These are phyloP conservation scores for Exophiala alcalophila DNA, from an alignment of 2,329 filamentous ascomycete genomes.

Conservation along the genomic window DNA sequence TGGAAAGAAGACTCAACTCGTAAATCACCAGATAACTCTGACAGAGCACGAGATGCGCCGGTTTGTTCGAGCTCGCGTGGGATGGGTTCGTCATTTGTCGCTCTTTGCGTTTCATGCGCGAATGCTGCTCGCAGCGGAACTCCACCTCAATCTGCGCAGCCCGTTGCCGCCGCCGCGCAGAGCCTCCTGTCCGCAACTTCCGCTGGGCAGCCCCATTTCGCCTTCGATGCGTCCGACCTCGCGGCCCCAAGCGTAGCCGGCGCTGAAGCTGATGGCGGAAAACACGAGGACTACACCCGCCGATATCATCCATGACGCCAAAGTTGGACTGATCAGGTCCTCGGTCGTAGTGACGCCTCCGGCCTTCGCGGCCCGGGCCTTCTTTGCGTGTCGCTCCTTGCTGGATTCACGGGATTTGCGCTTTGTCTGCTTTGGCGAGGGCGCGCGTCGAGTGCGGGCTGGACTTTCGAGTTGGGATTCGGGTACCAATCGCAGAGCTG, in stretches of 20 bases:
- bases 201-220: conserved; percentile 33
- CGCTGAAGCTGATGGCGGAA: conserved; percentile 62
- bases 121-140: conserved; percentile 20
- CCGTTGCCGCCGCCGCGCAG: conserved; percentile 32
- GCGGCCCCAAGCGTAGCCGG: conserved; percentile 60
- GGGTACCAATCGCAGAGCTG: conserved; percentile 56
- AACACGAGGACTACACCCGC: conserved; percentile 64
- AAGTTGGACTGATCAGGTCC: conserved; percentile 52
- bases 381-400: conserved; percentile 38
- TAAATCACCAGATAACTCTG: too few relatives aligned
- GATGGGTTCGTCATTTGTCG: conserved; percentile 7
- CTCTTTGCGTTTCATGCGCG: conserved; percentile 13
- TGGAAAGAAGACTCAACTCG: too few relatives aligned
- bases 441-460: conserved; percentile 25
- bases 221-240: conserved; percentile 56
- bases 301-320: conserved; percentile 64
- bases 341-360: conserved; percentile 34
- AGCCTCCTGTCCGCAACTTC: conserved; percentile 46
- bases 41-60: too few relatives aligned
- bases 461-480: conserved; percentile 52
- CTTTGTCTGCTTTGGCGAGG: conserved; percentile 27
- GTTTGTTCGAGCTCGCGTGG: too few relatives aligned
- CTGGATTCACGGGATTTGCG: conserved; percentile 35
- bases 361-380: conserved; percentile 36
- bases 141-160: conserved; percentile 22